Evolutionary conservation across 1,284 basidiomycete species (phyloP), one percentile per base, ranked within the genome.

Genomic region (Leccinum brunneo-olivaceum): DNA sequence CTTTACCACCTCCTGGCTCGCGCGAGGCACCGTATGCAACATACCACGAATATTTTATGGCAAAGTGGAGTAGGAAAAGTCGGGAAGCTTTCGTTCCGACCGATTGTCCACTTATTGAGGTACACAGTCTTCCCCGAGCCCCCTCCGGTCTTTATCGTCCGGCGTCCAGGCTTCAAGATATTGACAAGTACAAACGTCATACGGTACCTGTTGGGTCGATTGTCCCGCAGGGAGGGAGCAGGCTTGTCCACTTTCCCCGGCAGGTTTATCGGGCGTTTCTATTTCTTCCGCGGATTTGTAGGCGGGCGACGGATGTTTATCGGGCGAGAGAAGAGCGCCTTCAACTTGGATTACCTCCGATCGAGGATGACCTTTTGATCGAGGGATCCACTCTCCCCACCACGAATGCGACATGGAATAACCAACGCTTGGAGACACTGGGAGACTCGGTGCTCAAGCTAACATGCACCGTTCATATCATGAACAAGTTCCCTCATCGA

Each of bases 361-460:
- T 89, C 36, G 50, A 58, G 1, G 70, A 76, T 30, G 68, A 77
- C 39, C 66, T 79, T 6, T 68, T 90, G 37, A 67, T 81, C 3
- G 79, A 90, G 57, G 85, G 85, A 3, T 69, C 86, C 23, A 89
- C 85, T 0, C 67, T 88, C 10, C 89, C 89, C 2, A 72, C 71
- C 34, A 72, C 79, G 11, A 58, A 58, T 25, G 72, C 76, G 6
- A 72, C 74, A 6, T 87, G 77, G 64, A 87, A 76, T 60, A 92
- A 91, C 50, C 86, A 93, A 58, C 77, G 85, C 2, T 61, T 92
- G 40, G 90, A 93, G 61, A 90, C 88, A 0, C 68, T 91, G 14
- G 89, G 90, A 7, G 90, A 92, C 57, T 77, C 84, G 0, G 84
- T 90, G 0, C 71, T 93, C 33, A 83, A 91, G 58, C 64, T 92